Evolutionary conservation across 345 rosid species (phyloP).

Genomic region (Turnera subulata): DNA sequence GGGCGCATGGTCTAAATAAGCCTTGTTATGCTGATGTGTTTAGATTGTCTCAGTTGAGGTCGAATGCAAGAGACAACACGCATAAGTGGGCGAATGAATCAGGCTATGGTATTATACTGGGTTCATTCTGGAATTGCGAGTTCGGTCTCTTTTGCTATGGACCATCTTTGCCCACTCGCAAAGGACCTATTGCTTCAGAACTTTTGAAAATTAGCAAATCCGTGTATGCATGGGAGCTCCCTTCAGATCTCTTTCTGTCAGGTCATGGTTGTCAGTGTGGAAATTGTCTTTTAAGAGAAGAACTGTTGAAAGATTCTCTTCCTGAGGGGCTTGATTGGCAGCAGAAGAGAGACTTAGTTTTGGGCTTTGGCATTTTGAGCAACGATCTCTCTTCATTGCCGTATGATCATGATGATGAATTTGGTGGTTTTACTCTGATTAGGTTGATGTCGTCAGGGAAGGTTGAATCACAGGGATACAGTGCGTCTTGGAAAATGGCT

Average conservation of each 20-base stretch:
- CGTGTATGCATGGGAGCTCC: constrained; percentile 56
- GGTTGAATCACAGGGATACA: constrained; percentile 55
- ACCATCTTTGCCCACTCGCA: constrained; percentile 35
- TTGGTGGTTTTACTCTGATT: constrained; percentile 62
- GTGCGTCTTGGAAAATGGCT: constrained; percentile 39
- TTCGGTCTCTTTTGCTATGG: constrained; percentile 66
- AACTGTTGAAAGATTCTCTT: constrained; percentile 39
- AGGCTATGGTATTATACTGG: constrained; percentile 52
- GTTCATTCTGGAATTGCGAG: constrained; percentile 68
- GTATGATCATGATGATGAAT: constrained; percentile 36
- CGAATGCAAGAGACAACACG: constrained; percentile 28
- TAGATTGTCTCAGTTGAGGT: constrained; percentile 54
- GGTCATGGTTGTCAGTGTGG: constrained; percentile 51
- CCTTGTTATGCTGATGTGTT: constrained; percentile 53
- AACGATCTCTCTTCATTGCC: constrained; percentile 30
- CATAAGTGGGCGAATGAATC: constrained; percentile 36
- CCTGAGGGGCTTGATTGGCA: constrained; percentile 68
- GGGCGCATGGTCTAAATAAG: constrained; percentile 55
- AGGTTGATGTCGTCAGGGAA: constrained; percentile 65
- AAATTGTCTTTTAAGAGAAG: constrained; percentile 46
- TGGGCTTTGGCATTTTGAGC: constrained; percentile 58
- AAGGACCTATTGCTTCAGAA: constrained; percentile 21
- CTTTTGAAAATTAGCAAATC: constrained; percentile 30
- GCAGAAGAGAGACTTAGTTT: constrained; percentile 51
- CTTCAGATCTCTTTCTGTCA: constrained; percentile 44